phyloP scores from a whole-genome alignment of 768 basidiomycete genomes.

The Cyclocybe aegerita region DNA sequence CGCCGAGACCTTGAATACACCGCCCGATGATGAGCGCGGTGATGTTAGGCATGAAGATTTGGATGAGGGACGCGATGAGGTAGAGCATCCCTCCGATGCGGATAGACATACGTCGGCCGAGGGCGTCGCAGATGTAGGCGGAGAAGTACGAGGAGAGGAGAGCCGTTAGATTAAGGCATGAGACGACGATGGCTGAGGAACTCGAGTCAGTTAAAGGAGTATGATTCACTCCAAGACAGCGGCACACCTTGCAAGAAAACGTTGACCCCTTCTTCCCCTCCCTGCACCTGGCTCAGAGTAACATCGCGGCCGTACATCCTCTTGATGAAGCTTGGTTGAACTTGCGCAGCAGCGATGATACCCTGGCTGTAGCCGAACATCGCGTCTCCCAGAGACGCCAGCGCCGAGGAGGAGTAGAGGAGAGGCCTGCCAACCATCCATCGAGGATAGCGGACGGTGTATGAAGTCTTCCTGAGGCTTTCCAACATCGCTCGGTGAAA shows the following conservation, averaged over 20 bases:
- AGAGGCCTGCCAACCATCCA: constrained; percentile 51
- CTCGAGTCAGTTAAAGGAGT: neutral
- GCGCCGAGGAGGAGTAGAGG: constrained; percentile 49
- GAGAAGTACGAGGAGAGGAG: constrained; percentile 43
- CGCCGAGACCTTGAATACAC: constrained; percentile 46
- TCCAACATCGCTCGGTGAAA: constrained; percentile 3
- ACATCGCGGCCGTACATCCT: constrained; percentile 46
- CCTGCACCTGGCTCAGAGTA: constrained; percentile 43
- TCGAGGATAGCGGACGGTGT: constrained; percentile 47
- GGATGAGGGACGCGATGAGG: constrained; percentile 47
- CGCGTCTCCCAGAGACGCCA: constrained; percentile 56
- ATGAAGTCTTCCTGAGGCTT: constrained; percentile 22
- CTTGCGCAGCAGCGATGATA: constrained; percentile 48
- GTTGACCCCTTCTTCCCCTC: constrained; percentile 40
- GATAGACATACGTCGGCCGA: constrained; percentile 51
- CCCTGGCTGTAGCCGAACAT: constrained; percentile 59
- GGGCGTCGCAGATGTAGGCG: constrained; percentile 48
- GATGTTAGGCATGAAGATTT: constrained; percentile 48
- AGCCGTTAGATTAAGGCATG: constrained; percentile 51
- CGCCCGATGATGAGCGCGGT: constrained; percentile 38
- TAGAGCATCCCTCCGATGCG: constrained; percentile 50
- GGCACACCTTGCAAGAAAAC: constrained; percentile 45
- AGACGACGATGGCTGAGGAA: constrained; percentile 43
- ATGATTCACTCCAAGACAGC: neutral
- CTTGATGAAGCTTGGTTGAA: constrained; percentile 51